Evolutionary conservation across 176 grass and related monocot genomes (phyloP), one percentile per base, ranked within the genome.

Genomic region (Oryza glumipatula): DNA sequence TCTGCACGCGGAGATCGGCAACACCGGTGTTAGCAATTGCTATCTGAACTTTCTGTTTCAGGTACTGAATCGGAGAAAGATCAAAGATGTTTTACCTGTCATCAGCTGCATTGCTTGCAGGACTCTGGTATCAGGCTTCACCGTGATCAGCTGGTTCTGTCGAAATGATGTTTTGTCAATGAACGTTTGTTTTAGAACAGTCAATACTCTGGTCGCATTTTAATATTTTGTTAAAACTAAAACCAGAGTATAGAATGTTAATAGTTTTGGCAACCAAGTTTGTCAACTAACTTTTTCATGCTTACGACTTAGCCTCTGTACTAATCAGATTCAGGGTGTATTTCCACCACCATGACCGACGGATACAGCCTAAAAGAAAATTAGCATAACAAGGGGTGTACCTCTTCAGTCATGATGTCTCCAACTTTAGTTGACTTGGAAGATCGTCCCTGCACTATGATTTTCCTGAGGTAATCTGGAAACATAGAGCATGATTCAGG

Each of bases 321-420:
- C 38, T 73, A 28, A 63, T 81, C 12, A 28, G 11, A 73, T 82
- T 80, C 76, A 63, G 47, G 26, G 46, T 67, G 46, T 65, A 10
- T 35, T 22, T 0, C 16, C 51, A 44, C 16, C 51, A 54, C 2
- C 4, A 54, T 54, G 51, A 22, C 19, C 11, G 9, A 23, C 4
- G 4, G 54, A 19, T 8, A 79, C 11, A 80, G 49, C 9, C 13
- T 17, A 15, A 32, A 11, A 65, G 10, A 22, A 21, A 21, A 28
- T n/a, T 8, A 73, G 2, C 28, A 7, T 36, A 23, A 4, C 24
- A 87, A 26, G 6, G 44, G 8, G 16, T 6, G 70, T 89, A 99
- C 97, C 91, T 99, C 97, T 88, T 99, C 97, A 80, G 97, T 99
- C 97, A 99, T 99, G 82, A 99, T 99, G 79, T 99, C 97, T 76